phyloP scores from a whole-genome alignment of 768 basidiomycete species.

The Psilocybe tampanensis region DNA sequence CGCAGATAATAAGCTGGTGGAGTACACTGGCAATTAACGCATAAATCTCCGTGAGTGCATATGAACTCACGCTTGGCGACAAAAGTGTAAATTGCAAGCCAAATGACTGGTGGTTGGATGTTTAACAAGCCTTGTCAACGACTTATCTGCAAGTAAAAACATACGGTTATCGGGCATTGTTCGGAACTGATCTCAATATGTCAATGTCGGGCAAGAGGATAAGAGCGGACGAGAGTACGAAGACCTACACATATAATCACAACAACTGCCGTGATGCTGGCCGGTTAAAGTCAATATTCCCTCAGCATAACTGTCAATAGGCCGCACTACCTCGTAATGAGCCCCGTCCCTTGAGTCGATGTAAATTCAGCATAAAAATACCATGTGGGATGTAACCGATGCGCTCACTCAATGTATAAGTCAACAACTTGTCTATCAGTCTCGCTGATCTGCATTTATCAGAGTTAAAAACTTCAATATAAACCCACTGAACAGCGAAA shows the following conservation, averaged over 20 bases:
- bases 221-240: no score
- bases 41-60: not conserved
- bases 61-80: not conserved
- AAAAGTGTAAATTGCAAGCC: not conserved
- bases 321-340: not conserved
- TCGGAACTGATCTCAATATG: not conserved
- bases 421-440: not conserved
- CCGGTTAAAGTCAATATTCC: not conserved
- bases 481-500: not conserved
- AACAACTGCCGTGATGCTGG: not conserved
- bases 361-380: not conserved
- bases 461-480: not conserved
- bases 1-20: not conserved
- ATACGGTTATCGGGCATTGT: not conserved
- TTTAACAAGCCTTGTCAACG: not conserved
- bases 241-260: not conserved
- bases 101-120: not conserved
- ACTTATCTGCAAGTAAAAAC: not conserved
- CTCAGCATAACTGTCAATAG: not conserved
- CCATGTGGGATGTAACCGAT: not conserved
- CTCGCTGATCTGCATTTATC: not conserved
- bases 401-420: not conserved
- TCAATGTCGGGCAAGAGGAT: not conserved
- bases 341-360: not conserved
- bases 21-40: not conserved